A percentile compares a stretch with the other conserved stretches of the same genome.
Evolutionary conservation across 1,139 yeast genomes (phyloP).

Genomic region (Suhomyces chickasaworum): DNA sequence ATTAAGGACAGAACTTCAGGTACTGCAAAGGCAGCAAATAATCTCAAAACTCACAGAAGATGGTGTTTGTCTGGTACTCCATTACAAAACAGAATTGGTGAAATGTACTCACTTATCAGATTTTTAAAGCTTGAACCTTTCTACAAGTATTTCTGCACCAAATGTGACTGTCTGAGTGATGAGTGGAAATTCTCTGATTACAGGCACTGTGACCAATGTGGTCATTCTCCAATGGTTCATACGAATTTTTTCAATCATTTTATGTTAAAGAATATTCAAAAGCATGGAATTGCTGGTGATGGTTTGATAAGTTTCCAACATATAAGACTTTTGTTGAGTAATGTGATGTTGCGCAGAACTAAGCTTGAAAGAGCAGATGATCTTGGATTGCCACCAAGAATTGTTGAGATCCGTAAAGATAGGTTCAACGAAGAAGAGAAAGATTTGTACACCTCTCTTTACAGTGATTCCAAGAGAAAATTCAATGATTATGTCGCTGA

Average conservation of each 20-base stretch:
- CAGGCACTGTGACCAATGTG: slow-evolving; percentile 82
- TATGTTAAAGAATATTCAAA: slow-evolving; percentile 86
- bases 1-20: slow-evolving; percentile 93
- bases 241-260: slow-evolving; percentile 94
- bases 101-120: slow-evolving; percentile 85
- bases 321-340: slow-evolving; percentile 69
- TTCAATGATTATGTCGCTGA: slow-evolving; percentile 89
- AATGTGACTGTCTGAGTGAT: slow-evolving; percentile 77
- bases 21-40: slow-evolving; percentile 89
- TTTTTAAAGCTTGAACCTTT: slow-evolving; percentile 84
- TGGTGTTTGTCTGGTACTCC: slow-evolving; percentile 98
- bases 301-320: slow-evolving; percentile 78
- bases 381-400: slow-evolving; percentile 92
- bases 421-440: slow-evolving; percentile 91
- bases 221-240: slow-evolving; percentile 92
- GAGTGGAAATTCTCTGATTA: slow-evolving; percentile 85
- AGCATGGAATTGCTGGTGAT: slow-evolving; percentile 76
- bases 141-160: slow-evolving; percentile 85
- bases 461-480: slow-evolving; percentile 81
- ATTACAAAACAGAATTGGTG: slow-evolving; percentile 93
- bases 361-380: slow-evolving; percentile 96
- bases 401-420: slow-evolving; percentile 84
- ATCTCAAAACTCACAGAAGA: slow-evolving; percentile 66
- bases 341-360: slow-evolving; percentile 90
- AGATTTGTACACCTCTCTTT: slow-evolving; percentile 84